Base-by-base conservation (phyloP, 1,284 basidiomycete genomes). In the Inonotus obliquus region DNA sequence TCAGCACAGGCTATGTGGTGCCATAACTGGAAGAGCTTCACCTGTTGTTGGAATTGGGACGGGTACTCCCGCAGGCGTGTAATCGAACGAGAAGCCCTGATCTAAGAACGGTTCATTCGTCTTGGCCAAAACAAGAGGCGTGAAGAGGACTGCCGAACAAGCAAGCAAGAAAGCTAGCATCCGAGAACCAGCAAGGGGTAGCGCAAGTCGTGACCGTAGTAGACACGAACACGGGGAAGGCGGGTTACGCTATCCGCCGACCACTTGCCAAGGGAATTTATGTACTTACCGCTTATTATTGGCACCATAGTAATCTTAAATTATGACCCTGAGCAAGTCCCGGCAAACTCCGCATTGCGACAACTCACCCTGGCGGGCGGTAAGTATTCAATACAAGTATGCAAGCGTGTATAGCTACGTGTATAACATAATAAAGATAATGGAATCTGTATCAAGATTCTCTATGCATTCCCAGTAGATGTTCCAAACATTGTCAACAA, bases 31-130 rank as follows among this genome's bases (percentile, higher is more conserved):
- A 37, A 48, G 54, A 52, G 39, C 4, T 72, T 53, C 65, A 83
- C 81, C 71, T 39, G 81, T 81, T 4, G 77, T 75, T 38, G 81
- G 81, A 51, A 80, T 73, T 11, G 81, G 81, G 32, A 79, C 70
- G 13, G 77, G 72, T 60, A 78, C 75, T 4, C 71, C 69, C 17
- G 69, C 64, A 17, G 69, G 70, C 49, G 77, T 77, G 71, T 77
- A 84, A 68, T 80, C 76, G 67, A 84, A 81, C 69, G 77, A 74
- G 74, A 89, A 79, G 60, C 86, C 74, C 79, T 83, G 45, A 63
- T 19, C 37, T 38, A 59, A 41, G n/a, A 48, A 39, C 44, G 48
- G 41, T n/a, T 44, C 41, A 4, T 19, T 57, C 25, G 14, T 10
- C 11, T 45, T 45, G n/a, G 54, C 54, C 19, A 39, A 57, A 27